Conservation (phyloP, 805 yeast genomes). For the Starmerella bombicola region DNA sequence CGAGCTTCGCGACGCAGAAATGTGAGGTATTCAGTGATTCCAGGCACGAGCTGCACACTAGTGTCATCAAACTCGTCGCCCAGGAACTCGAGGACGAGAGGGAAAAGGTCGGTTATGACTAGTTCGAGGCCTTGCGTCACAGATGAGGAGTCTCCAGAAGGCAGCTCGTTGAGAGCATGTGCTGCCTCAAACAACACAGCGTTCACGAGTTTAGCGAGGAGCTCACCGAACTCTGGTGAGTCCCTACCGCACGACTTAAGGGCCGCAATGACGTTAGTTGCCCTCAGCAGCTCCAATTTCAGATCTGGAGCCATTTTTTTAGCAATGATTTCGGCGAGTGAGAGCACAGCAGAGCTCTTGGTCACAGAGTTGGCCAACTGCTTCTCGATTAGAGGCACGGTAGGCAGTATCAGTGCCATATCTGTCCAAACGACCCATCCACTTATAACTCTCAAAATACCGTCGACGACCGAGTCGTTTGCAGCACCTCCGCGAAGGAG, state of each 20-base stretch:
- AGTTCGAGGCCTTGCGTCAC: conserved; percentile 24
- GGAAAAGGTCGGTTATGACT: conserved; percentile 53
- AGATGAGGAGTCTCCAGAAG: conserved; percentile 1
- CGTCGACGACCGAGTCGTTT: conserved; percentile 46
- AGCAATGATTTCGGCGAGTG: conserved; percentile 52
- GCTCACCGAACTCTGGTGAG: conserved; percentile 61
- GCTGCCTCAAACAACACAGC: conserved; percentile 65
- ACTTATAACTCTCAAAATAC: conserved; percentile 57
- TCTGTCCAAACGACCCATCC: conserved; percentile 90
- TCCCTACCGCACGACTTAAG: conserved; percentile 16
- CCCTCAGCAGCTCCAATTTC: conserved; percentile 53
- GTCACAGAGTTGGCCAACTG: conserved; percentile 36
- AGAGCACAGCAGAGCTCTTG: conserved; percentile 43
- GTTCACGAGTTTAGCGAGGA: conserved; percentile 60
- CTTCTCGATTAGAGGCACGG: conserved; percentile 40
- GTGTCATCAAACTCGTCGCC: conserved; percentile 82
- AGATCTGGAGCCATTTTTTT: conserved; percentile 68
- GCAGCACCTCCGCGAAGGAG: conserved; percentile 18
- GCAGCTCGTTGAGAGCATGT: conserved; percentile 16
- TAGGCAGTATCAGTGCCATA: conserved; percentile 55
- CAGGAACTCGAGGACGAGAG: conserved; percentile 57
- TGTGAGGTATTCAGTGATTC: conserved; percentile 60
- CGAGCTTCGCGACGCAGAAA: conserved; percentile 44
- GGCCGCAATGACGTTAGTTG: conserved; percentile 54
- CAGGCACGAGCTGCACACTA: conserved; percentile 68